phyloP scores from a whole-genome alignment of 768 basidiomycete genomes.

The Leucosporidium yakuticum region DNA sequence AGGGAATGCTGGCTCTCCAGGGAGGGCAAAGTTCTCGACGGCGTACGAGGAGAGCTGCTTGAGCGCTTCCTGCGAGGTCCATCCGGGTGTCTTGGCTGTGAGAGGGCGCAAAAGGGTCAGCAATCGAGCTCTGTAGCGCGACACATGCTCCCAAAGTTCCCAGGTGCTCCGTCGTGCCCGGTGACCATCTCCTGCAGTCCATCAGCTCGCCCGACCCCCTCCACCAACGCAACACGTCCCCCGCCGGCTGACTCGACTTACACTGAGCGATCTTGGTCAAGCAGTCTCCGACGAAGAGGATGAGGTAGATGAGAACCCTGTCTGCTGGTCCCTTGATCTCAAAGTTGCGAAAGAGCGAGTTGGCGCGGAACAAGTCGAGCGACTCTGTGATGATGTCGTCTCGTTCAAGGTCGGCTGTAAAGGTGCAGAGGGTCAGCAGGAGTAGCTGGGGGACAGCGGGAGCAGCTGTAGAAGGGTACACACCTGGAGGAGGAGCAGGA shows the following conservation, averaged over 20 bases:
- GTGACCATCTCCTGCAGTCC: neutral
- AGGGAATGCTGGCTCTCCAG: slow-evolving; percentile 91
- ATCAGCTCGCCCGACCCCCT: neutral
- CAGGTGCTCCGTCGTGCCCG: too few species aligned
- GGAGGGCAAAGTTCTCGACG: slow-evolving; percentile 86
- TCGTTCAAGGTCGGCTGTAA: slow-evolving; percentile 65
- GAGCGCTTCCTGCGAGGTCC: slow-evolving; percentile 70
- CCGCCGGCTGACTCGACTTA: neutral
- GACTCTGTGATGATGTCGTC: slow-evolving; percentile 94
- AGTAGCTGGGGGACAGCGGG: neutral
- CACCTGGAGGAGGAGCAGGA: slow-evolving; percentile 64
- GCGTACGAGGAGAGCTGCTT: slow-evolving; percentile 86
- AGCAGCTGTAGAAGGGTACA: slow-evolving; percentile 26
- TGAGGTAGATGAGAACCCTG: slow-evolving; percentile 81
- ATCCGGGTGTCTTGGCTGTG: slow-evolving; percentile 18
- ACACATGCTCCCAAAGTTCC: too few species aligned
- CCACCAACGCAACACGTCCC: neutral
- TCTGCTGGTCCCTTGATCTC: slow-evolving; percentile 67
- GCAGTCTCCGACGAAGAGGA: slow-evolving; percentile 96
- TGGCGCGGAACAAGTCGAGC: slow-evolving; percentile 92
- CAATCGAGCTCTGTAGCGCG: neutral
- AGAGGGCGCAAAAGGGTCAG: neutral
- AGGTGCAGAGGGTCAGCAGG: neutral
- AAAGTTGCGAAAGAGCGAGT: slow-evolving; percentile 98
- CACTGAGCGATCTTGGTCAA: slow-evolving; percentile 73